Conservation (phyloP, 2,329 filamentous ascomycete genomes). For the Seiridium unicorne region DNA sequence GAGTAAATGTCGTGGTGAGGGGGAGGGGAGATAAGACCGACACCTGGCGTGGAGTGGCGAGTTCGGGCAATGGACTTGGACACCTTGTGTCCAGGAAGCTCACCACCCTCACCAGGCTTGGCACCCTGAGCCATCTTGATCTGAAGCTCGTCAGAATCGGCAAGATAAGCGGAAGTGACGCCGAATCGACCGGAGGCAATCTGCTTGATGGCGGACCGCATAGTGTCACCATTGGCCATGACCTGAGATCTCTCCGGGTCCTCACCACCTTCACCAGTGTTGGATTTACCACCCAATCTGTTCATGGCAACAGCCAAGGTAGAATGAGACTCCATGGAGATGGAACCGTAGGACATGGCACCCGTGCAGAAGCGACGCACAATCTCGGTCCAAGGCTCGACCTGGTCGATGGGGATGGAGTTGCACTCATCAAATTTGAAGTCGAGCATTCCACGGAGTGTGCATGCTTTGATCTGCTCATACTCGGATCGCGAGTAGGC, state of each 20-base stretch:
- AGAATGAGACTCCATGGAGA: slow-evolving; percentile 97
- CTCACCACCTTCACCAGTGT: slow-evolving; percentile 96
- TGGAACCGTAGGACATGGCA: slow-evolving; percentile 98
- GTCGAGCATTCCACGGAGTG: slow-evolving; percentile 87
- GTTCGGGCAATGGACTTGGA: slow-evolving; percentile 91
- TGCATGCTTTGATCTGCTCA: slow-evolving; percentile 96
- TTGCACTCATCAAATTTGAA: slow-evolving; percentile 89
- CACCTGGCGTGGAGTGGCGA: slow-evolving; percentile 92
- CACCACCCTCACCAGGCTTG: slow-evolving; percentile 96
- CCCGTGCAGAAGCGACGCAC: slow-evolving; percentile 95
- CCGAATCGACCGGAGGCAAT: slow-evolving; percentile 94
- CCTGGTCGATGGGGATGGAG: slow-evolving; percentile 90
- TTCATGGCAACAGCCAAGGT: slow-evolving; percentile 97
- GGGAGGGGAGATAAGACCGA: slow-evolving; percentile 92
- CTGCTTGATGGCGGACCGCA: slow-evolving; percentile 97
- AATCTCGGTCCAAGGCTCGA: slow-evolving; percentile 97
- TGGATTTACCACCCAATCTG: slow-evolving; percentile 91
- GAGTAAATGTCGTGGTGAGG: slow-evolving; percentile 99
- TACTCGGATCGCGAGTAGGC: slow-evolving; percentile 92
- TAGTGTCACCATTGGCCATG: slow-evolving; percentile 89
- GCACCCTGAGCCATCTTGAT: slow-evolving; percentile 99
- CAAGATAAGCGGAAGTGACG: slow-evolving; percentile 91
- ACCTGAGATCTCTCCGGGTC: slow-evolving; percentile 86
- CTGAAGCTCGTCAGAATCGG: slow-evolving; percentile 92
- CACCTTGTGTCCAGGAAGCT: slow-evolving; percentile 95